Base-by-base conservation (phyloP, 2,329 filamentous ascomycete species). In the Colletotrichum sansevieriae region DNA sequence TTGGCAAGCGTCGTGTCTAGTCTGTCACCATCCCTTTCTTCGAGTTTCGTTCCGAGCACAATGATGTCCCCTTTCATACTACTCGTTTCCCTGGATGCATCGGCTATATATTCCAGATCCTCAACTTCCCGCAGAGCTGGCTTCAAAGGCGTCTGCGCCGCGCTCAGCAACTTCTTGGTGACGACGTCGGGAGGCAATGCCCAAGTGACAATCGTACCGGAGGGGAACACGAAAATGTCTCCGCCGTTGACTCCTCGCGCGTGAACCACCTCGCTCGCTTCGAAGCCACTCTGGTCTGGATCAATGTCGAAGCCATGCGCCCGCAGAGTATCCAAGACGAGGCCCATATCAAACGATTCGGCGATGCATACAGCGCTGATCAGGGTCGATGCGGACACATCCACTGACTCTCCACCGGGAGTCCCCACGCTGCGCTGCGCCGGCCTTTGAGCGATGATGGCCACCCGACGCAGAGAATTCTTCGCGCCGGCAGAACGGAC, bases 201-300 rank as follows among this genome's bases (percentile, higher is more conserved):
- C 96, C 96, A 99, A 25, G 93, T 91, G 6, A 98, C 96, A 8
- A 98, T 87, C 12, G 95, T 97, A 11, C 96, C 96, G 0, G 95
- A 97, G 9, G 95, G 94, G 73, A 99, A 99, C 65, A 99, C 91
- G 76, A 98, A 98, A 58, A 98, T 89, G 80, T 99, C 96, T 39
- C 94, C 95, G 66, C 89, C 85, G 76, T 88, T 87, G 68, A 86
- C 83, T 9, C 84, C 84, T 59, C 87, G 82, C 7, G 88, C 89
- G 75, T 91, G 89, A 56, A 91, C 86, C 6, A 91, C 88, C 74
- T 90, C 88, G 71, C 83, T 83, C 54, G 84, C 81, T 72, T 90
- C 87, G 73, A 91, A 90, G 13, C 84, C 86, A 12, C 85, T 88
- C 56, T 80, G 81, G 73, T 91, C 87, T 2, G 89, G 89, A 73